Conservation (phyloP, 148 eudicot species). For the Rhododendron vialii region DNA sequence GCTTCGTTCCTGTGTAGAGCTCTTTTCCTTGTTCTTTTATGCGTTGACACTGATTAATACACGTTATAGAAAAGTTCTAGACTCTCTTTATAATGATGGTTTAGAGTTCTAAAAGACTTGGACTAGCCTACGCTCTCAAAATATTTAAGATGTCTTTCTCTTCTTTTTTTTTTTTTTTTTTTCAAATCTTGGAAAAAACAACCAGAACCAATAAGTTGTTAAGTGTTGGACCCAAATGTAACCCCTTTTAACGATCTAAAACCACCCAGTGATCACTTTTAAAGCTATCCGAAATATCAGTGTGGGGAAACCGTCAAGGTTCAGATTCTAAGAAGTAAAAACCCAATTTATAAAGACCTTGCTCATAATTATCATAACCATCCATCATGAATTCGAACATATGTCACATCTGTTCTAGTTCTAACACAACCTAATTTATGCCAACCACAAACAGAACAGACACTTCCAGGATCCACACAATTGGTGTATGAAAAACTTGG, state of each 20-base stretch:
- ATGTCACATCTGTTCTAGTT: background rate
- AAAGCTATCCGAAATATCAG: background rate
- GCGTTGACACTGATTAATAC: background rate
- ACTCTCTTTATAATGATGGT: background rate
- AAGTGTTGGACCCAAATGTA: background rate
- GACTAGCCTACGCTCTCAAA: background rate
- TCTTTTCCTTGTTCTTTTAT: background rate
- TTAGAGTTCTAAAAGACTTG: background rate
- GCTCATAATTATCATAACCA: background rate
- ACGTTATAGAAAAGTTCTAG: background rate
- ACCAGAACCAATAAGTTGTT: background rate
- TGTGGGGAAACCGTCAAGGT: background rate
- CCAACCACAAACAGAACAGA: background rate
- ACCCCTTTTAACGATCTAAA: background rate
- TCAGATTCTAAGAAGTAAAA: background rate
- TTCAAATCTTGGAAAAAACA: background rate
- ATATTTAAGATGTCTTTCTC: background rate
- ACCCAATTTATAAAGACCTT: background rate
- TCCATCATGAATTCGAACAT: background rate
- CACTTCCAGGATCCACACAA: background rate
- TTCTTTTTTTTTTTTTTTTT: background rate
- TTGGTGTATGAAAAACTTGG: background rate
- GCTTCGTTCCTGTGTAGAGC: background rate
- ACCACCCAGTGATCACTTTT: background rate
- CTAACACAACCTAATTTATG: background rate